Evolutionary conservation across 495 filamentous ascomycete genomes (phyloP).

Genomic region (Podospora bellae-mahoneyi): DNA sequence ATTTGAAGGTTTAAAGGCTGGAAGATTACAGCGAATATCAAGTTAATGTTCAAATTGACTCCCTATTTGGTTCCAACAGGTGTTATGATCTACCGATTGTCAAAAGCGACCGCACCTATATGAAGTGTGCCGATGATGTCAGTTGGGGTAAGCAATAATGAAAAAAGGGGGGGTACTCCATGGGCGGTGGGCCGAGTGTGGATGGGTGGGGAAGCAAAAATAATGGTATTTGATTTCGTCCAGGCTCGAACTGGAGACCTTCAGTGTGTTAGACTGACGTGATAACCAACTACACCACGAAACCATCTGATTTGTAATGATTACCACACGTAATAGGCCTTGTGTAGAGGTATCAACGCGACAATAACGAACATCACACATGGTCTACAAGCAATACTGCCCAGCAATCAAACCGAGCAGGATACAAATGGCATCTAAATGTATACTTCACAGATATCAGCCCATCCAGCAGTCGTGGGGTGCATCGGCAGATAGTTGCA

Average conservation of each 20-base stretch:
- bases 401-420: too few species aligned
- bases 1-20: not conserved
- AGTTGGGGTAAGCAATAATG: not conserved
- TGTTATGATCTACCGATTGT: too few species aligned
- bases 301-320: not conserved
- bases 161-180: not conserved
- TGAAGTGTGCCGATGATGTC: not conserved
- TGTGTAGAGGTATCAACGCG: too few species aligned
- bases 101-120: too few species aligned
- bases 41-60: not conserved
- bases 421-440: too few species aligned
- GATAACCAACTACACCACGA: not conserved
- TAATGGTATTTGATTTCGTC: not conserved
- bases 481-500: not conserved
- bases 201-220: not conserved
- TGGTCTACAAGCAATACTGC: too few species aligned
- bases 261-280: not conserved
- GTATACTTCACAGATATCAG: not conserved
- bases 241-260: not conserved
- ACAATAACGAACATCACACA: too few species aligned
- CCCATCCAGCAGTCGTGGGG: not conserved
- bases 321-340: rapidly evolving
- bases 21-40: not conserved
- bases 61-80: not conserved
- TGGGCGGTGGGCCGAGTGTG: not conserved